Base-by-base conservation (phyloP, 129 eudicot species). In the Pittosporum tobira region DNA sequence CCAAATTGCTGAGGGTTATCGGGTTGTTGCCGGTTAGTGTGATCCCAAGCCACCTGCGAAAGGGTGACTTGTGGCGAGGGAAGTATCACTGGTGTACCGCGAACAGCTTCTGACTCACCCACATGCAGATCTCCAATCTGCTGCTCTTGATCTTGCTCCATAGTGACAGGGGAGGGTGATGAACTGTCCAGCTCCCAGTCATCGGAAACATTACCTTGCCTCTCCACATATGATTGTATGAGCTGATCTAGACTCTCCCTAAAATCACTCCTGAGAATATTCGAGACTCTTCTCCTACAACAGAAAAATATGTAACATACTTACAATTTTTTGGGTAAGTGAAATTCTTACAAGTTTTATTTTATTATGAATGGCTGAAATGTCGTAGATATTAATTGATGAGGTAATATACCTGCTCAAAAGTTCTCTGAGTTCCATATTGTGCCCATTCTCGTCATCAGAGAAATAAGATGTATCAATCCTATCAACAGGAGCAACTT, bases 241-340 rank as follows among this genome's bases (percentile, higher is more conserved):
- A 93, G 51, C 74, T 65, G 88, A 60, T 93, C 75, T 24, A 93
- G 82, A 51, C 93, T 81, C 71, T 62, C 84, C 45, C 96, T 85
- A 51, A 93, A 93, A 62, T 79, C 83, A 75, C 99, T 93, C 47
- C 75, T 79, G 81, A 93, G 96, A 70, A 93, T 94, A 79, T 75
- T 83, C 30, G 96, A 77, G 59, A 93, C 99, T 48, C 82, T 77
- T 75, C 99, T 84, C 85, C 96, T 89, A 57, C 48, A 77, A 19
- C 5, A 3, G 4, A 1, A 34, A 23, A 31, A 15, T 21, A n/a
- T n/a, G n/a, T n/a, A n/a, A n/a, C n/a, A n/a, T n/a, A n/a, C n/a
- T n/a, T n/a, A n/a, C n/a, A n/a, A n/a, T n/a, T n/a, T n/a, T n/a
- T n/a, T n/a, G n/a, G n/a, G n/a, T n/a, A 74, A 18, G 2, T 47